Evolutionary conservation across 1,284 basidiomycete species (phyloP).

Genomic region (Porogramme epimiltina): DNA sequence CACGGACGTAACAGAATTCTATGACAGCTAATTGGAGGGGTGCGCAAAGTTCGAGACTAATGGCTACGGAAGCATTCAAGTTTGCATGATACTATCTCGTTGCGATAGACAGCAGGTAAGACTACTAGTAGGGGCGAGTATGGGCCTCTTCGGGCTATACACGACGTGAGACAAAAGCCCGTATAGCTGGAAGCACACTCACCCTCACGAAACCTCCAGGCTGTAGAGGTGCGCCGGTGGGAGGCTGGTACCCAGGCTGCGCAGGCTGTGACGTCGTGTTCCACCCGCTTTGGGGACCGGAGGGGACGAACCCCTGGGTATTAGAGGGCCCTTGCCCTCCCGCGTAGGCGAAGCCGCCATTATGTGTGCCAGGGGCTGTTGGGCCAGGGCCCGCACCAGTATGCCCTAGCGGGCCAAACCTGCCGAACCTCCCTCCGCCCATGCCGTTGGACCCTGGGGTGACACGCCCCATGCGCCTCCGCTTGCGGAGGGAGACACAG

Average conservation of each 20-base stretch:
- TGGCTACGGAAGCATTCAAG: too few relatives aligned
- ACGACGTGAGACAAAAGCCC: neutral
- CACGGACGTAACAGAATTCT: too few relatives aligned
- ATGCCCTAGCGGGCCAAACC: conserved; percentile 1
- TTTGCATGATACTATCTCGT: too few relatives aligned
- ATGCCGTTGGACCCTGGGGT: neutral
- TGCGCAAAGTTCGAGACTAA: too few relatives aligned
- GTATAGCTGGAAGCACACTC: neutral
- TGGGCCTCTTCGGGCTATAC: neutral
- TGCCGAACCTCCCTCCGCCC: neutral
- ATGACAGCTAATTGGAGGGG: too few relatives aligned
- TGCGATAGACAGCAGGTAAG: too few relatives aligned
- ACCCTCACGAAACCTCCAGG: conserved; percentile 13
- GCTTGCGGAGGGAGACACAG: conserved; percentile 7
- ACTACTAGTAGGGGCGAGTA: neutral
- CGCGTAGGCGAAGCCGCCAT: too few relatives aligned
- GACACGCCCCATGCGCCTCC: neutral
- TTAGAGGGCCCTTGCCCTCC: neutral
- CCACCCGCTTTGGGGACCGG: conserved; percentile 4
- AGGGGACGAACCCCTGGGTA: neutral
- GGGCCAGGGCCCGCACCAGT: conserved; percentile 14
- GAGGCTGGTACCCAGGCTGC: conserved; percentile 6
- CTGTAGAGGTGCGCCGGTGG: conserved; percentile 9
- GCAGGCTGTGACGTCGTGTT: conserved; percentile 5
- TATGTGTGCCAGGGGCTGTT: too few relatives aligned